Base-by-base conservation (phyloP, 495 filamentous ascomycete genomes). In the Niebla homalea region DNA sequence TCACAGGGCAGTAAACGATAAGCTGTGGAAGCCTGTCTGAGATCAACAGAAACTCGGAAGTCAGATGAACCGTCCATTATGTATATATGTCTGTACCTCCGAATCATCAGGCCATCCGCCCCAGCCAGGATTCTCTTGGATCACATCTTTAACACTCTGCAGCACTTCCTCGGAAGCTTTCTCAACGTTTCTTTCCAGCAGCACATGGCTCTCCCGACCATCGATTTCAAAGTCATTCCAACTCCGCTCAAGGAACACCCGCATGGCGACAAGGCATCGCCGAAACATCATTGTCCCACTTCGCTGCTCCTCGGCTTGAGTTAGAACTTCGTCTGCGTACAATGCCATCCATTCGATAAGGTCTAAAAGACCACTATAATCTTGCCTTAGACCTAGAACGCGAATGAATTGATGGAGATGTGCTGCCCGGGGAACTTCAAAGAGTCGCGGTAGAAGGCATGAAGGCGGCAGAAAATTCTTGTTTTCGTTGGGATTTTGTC, bases 281-380 rank as follows among this genome's bases (percentile, higher is more conserved):
- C 74, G 67, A 61, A 74, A 62, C 60, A 70, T 62, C 29, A 45
- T 55, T 38, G 60, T 56, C 1, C 76, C 76, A 44, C 72, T 74
- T 19, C 57, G 20, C 14, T 55, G 57, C 49, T 72, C 66, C 20
- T 70, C 65, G 23, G 68, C 60, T 25, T 58, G 43, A 43, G 67
- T 64, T 14, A 66, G 63, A 12, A 77, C 54, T 10, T 61, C 55
- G 20, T 56, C 44, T 16, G 65, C 60, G 43, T 61, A 68, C 18
- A 56, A 58, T 23, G 65, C 67, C 72, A 80, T 78, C 76, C 76
- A 79, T 25, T 64, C 57, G 19, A 79, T 57, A 19, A 78, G 56
- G 41, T 66, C 66, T 12, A 77, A 48, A 23, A 81, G 56, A 5
- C 69, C 73, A n/a, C 69, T 58, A 38, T 67, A 66, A 48, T 81